A percentile compares a stretch with the other conserved stretches of the same genome.
phyloP scores from a whole-genome alignment of 1,284 basidiomycete species.

The Marasmius tenuissimus region DNA sequence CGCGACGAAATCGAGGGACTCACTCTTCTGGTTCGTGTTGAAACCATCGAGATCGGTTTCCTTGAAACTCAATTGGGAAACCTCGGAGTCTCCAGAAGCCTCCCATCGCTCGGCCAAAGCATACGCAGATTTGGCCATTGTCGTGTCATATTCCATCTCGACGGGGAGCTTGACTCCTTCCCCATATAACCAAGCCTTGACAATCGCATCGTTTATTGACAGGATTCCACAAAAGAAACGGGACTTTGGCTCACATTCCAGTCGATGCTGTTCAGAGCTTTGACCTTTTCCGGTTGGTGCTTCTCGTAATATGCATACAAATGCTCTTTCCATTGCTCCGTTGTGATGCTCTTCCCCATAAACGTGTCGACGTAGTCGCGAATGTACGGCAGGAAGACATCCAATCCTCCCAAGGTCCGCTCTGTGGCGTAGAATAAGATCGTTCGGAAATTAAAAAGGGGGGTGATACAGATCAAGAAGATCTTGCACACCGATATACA shows the following conservation, averaged over 20 bases:
- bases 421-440: slow-evolving; percentile 43
- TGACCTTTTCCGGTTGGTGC: slow-evolving; percentile 62
- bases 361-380: slow-evolving; percentile 80
- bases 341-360: slow-evolving; percentile 84
- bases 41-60: slow-evolving; percentile 55
- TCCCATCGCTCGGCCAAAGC: slow-evolving; percentile 80
- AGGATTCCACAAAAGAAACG: neutral
- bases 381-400: slow-evolving; percentile 83
- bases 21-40: slow-evolving; percentile 70
- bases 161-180: slow-evolving; percentile 80
- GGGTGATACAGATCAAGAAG: neutral
- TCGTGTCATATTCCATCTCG: slow-evolving; percentile 80
- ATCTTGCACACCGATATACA: slow-evolving; percentile 53
- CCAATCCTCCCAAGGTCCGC: slow-evolving; percentile 81
- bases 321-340: slow-evolving; percentile 86
- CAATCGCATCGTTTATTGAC: slow-evolving; percentile 1
- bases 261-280: slow-evolving; percentile 72
- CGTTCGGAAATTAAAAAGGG: neutral
- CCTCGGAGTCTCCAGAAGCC: slow-evolving; percentile 51
- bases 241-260: slow-evolving; percentile 63
- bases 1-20: slow-evolving; percentile 13
- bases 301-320: slow-evolving; percentile 78
- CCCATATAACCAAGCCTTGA: slow-evolving; percentile 86
- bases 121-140: slow-evolving; percentile 73
- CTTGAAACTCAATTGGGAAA: slow-evolving; percentile 50